These are phyloP conservation scores for Gossypium turneri DNA, from an alignment of 345 rosid species.

Conservation along the genomic window DNA sequence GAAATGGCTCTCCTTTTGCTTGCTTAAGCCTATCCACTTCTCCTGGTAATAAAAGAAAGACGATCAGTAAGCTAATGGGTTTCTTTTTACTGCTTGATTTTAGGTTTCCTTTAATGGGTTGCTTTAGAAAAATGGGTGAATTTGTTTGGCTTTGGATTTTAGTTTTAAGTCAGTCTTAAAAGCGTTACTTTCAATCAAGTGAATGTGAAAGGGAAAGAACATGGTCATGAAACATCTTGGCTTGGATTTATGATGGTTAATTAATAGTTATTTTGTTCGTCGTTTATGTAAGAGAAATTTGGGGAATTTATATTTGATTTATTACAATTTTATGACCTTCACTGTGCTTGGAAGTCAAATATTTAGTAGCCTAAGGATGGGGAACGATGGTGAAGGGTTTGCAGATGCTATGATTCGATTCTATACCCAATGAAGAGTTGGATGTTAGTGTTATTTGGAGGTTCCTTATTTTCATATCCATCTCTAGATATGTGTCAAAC, in stretches of 20 bases:
- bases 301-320: not conserved
- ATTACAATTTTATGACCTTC: not conserved
- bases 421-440: not conserved
- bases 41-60: constrained; percentile 30
- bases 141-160: not conserved
- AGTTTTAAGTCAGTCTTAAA: not conserved
- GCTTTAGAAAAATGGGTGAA: not conserved
- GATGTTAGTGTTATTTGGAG: not conserved
- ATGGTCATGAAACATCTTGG: not conserved
- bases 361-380: not conserved
- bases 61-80: not conserved
- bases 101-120: not conserved
- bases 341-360: not conserved
- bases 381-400: not conserved
- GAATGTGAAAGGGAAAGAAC: not conserved
- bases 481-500: not conserved
- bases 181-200: not conserved
- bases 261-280: not conserved
- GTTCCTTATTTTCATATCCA: not conserved
- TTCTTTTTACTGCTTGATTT: not conserved
- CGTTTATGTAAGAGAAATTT: not conserved
- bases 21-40: constrained; percentile 36
- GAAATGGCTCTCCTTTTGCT: constrained; percentile 39
- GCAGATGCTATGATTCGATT: not conserved
- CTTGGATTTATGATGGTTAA: not conserved